phyloP scores from a whole-genome alignment of 129 eudicot genomes.

The Ambrosia artemisiifolia region DNA sequence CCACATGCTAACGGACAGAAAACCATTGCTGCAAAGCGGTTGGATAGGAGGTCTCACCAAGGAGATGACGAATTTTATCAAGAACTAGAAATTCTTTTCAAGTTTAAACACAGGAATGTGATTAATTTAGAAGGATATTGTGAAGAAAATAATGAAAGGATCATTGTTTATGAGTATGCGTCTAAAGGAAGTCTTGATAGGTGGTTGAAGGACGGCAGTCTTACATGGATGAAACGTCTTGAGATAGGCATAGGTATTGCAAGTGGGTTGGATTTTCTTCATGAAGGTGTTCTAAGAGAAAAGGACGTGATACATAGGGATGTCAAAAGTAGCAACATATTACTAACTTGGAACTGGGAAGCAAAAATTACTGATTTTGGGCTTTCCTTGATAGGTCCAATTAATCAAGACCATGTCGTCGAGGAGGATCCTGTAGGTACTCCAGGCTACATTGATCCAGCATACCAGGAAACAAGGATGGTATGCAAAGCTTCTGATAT shows the following conservation, averaged over 20 bases:
- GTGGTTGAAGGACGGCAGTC: not conserved
- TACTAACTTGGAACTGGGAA: not conserved
- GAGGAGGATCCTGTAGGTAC: not conserved
- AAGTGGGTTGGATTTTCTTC: constrained; percentile 2
- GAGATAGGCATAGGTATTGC: not conserved
- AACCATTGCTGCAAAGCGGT: not conserved
- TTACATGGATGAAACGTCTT: constrained; percentile 10
- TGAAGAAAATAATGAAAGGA: not conserved
- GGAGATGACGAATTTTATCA: not conserved
- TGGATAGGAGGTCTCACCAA: not conserved
- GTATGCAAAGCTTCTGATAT: not conserved
- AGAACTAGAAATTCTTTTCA: constrained; percentile 5
- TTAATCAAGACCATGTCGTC: not conserved
- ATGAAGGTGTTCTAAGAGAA: not conserved
- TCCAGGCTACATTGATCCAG: not conserved
- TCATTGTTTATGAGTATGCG: not conserved
- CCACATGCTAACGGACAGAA: not conserved
- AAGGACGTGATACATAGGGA: not conserved
- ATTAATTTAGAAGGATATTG: not conserved
- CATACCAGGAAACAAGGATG: not conserved
- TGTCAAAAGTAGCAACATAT: not conserved
- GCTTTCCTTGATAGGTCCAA: not conserved
- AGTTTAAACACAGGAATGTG: not conserved
- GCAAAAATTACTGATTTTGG: constrained; percentile 12
- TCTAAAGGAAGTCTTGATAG: not conserved